phyloP scores from a whole-genome alignment of 2,329 filamentous ascomycete genomes.

The Aureobasidium mangrovei region DNA sequence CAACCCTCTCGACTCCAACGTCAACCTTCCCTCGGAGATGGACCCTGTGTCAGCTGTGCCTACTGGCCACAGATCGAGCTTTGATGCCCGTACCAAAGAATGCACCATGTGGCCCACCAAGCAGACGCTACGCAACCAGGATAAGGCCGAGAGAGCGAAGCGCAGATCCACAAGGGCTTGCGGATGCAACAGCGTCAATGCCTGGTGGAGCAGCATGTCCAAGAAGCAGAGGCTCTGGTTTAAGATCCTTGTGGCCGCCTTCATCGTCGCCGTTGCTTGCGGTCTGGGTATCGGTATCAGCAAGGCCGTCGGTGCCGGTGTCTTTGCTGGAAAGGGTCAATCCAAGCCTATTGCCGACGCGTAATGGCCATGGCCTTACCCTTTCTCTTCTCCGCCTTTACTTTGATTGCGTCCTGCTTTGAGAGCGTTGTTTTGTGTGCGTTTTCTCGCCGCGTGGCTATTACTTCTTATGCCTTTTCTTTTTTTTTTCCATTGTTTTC shows the following conservation, averaged over 20 bases:
- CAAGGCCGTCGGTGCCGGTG: conserved; percentile 39
- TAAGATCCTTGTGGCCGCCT: conserved; percentile 38
- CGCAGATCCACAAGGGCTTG: conserved; percentile 27
- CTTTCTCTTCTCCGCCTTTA: not conserved
- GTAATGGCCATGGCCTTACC: not conserved
- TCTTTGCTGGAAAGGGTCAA: conserved; percentile 34
- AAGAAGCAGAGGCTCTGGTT: conserved; percentile 37
- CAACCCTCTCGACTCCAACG: conserved; percentile 30
- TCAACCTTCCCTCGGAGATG: conserved; percentile 24
- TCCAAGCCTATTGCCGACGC: conserved; percentile 20
- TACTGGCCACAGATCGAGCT: conserved; percentile 12
- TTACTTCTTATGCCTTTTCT: conserved; percentile 1
- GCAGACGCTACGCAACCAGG: conserved; percentile 36
- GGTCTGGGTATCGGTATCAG: conserved; percentile 42
- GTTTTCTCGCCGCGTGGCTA: not conserved
- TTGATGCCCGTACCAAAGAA: conserved; percentile 34
- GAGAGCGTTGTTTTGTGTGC: not conserved
- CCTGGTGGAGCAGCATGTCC: conserved; percentile 31
- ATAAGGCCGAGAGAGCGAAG: conserved; percentile 26
- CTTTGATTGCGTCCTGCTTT: not conserved
- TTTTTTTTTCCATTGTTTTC: not conserved
- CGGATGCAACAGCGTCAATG: conserved; percentile 24
- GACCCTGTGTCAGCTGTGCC: not conserved
- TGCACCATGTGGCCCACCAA: conserved; percentile 45
- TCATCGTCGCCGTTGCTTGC: conserved; percentile 39